Base-by-base conservation (phyloP, 352 stramenopile species). In the Thalassiosira oceanica region DNA sequence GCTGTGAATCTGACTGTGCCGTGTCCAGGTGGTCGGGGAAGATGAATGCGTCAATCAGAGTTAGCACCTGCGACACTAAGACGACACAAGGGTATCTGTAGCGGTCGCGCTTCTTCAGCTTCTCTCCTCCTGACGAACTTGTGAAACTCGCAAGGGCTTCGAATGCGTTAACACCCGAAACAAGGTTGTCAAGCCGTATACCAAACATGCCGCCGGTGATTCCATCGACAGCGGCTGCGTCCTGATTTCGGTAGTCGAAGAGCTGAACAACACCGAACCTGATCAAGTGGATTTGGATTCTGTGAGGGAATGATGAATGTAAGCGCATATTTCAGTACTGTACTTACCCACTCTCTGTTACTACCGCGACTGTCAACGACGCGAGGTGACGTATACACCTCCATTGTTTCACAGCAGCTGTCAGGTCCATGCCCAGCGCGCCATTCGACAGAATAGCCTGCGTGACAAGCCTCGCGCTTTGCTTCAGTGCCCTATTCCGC, bases 41-140 rank as follows among this genome's bases (percentile, higher is more conserved):
- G 27, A 92, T 87, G 28, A 91, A 92, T 23, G 83, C 75, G 74
- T 92, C 85, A 0, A 92, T 57, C 2, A 92, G 52, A 21, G 75
- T 77, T 31, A 92, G 52, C 5, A 87, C 53, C 56, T 91, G 83
- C 1, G 63, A 78, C 41, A 81, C 55, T 26, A 92, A 33, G 16
- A 78, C 78, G 20, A 88, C 74, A 29, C 56, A 86, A 23, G 84
- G 55, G 48, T 83, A 74, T 23, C 73, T 58, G 54, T 83, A 39
- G 31, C 78, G 36, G 42, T 80, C 57, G 26, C 65, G 39, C 31
- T 74, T 26, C 2, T 48, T 51, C 46, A 61, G 54, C 23, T 23
- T 23, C n/a, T 33, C 28, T 49, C 46, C 52, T 23, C 46, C 35
- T 11, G 3, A n/a, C 3, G 48, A 33, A 13, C 26, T 18, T 26